A percentile compares a stretch with the other conserved stretches of the same genome.
phyloP scores from a whole-genome alignment of 2,329 filamentous ascomycete species.

The Fusarium sp. region DNA sequence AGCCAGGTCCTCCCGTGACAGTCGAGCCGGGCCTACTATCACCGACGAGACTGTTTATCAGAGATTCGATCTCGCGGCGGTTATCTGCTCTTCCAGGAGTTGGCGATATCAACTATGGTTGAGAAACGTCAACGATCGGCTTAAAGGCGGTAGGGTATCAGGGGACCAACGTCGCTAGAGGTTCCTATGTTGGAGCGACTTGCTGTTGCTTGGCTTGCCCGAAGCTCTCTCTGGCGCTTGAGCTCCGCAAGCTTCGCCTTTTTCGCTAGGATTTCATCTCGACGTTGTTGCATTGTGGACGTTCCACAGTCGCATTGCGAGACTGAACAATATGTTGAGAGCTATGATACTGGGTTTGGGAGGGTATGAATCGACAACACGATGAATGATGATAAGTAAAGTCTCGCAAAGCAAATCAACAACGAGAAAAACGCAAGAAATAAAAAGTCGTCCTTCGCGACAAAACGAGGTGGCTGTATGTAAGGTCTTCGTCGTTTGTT shows the following conservation, averaged over 20 bases:
- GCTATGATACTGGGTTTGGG: conserved; percentile 25
- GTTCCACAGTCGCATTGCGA: conserved; percentile 60
- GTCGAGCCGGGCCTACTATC: conserved; percentile 78
- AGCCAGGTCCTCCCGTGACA: conserved; percentile 69
- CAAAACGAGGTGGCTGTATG: conserved; percentile 1
- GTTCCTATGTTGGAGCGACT: conserved; percentile 75
- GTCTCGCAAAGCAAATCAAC: neutral
- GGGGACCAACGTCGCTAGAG: conserved; percentile 73
- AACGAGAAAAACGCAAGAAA: neutral
- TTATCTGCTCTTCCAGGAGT: conserved; percentile 74
- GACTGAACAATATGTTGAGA: conserved; percentile 42
- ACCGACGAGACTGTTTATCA: conserved; percentile 86
- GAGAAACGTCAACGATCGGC: conserved; percentile 21
- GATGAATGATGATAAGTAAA: neutral
- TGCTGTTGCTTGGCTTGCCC: conserved; percentile 78
- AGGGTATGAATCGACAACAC: neutral
- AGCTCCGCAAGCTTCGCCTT: conserved; percentile 97
- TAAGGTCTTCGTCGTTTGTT: conserved; percentile 13
- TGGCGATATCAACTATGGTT: conserved; percentile 66
- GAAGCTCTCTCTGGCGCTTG: conserved; percentile 88
- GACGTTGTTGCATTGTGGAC: conserved; percentile 76
- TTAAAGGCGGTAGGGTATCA: conserved; percentile 24
- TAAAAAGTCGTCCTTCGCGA: neutral
- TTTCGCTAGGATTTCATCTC: conserved; percentile 96
- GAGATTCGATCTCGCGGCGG: conserved; percentile 81